A percentile compares a stretch with the other conserved stretches of the same genome.
phyloP scores from a whole-genome alignment of 164 flowering plant species.

The Litsea cubeba region DNA sequence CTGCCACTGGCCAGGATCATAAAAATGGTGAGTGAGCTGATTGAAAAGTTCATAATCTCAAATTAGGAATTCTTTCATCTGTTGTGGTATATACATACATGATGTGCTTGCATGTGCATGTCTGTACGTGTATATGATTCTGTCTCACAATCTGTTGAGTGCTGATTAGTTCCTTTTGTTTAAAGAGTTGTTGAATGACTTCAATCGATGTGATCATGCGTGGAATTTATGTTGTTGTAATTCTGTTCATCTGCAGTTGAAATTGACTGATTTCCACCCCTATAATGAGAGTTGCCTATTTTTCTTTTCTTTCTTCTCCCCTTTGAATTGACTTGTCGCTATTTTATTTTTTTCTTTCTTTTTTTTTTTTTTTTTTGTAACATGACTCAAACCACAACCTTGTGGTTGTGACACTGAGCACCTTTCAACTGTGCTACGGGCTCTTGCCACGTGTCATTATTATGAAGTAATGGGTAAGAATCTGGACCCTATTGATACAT shows the following conservation, averaged over 20 bases:
- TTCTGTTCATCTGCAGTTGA: neutral
- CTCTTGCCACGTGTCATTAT: too few species aligned
- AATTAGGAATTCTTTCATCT: neutral
- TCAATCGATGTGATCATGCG: neutral
- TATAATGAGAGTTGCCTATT: too few species aligned
- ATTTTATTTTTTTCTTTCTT: too few species aligned
- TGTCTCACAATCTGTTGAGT: neutral
- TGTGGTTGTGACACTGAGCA: too few species aligned
- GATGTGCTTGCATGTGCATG: neutral
- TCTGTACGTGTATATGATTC: slow-evolving; percentile 5
- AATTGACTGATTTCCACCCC: too few species aligned
- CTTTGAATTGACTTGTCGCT: too few species aligned
- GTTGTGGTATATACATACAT: neutral
- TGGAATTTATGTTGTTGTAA: slow-evolving; percentile 2
- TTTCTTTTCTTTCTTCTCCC: too few species aligned
- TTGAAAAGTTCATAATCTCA: slow-evolving; percentile 3
- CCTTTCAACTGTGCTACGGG: too few species aligned
- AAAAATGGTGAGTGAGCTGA: slow-evolving; percentile 5
- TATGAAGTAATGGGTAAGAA: too few species aligned
- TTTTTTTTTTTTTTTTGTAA: too few species aligned
- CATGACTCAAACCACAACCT: too few species aligned
- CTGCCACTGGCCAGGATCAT: slow-evolving; percentile 3
- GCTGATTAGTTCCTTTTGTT: slow-evolving; percentile 5
- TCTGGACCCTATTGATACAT: too few species aligned
- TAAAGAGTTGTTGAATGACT: neutral